Percentiles rank a stretch among this genome's conserved stretches.
phyloP scores from a whole-genome alignment of 2,329 filamentous ascomycete species.

The Ophiostoma populinum region DNA sequence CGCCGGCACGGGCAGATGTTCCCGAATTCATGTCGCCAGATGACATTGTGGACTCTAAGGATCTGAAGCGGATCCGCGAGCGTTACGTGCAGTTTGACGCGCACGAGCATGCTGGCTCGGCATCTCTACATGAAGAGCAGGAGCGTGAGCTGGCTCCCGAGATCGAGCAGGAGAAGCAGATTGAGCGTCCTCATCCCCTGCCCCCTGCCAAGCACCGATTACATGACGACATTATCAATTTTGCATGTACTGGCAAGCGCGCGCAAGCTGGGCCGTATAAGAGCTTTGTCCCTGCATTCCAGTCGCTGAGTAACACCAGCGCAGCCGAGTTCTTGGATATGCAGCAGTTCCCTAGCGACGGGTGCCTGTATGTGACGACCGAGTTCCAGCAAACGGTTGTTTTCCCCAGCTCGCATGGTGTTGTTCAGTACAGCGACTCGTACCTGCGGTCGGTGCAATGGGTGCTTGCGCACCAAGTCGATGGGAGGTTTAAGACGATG shows the following conservation, averaged over 20 bases:
- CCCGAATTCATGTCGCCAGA: too few species aligned
- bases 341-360: conserved; percentile 17
- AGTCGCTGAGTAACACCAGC: conserved; percentile 22
- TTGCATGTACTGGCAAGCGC: conserved; percentile 22
- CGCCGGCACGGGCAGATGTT: too few species aligned
- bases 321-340: conserved; percentile 19
- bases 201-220: conserved; percentile 24
- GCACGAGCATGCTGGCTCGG: conserved; percentile 3
- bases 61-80: neutral
- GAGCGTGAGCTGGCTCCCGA: conserved; percentile 51
- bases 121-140: conserved; percentile 43
- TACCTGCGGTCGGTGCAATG: neutral
- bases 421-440: neutral
- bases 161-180: conserved; percentile 38
- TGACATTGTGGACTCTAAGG: too few species aligned
- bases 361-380: conserved; percentile 24
- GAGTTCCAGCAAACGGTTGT: conserved; percentile 33
- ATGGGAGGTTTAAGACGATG: neutral
- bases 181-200: conserved; percentile 28
- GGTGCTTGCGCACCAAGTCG: neutral
- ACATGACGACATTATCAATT: conserved; percentile 23
- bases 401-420: neutral
- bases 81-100: neutral
- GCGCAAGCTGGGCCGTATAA: too few species aligned
- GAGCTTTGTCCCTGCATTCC: conserved; percentile 32